Evolutionary conservation across 495 filamentous ascomycete genomes (phyloP).

Genomic region (Cercophora sp.): DNA sequence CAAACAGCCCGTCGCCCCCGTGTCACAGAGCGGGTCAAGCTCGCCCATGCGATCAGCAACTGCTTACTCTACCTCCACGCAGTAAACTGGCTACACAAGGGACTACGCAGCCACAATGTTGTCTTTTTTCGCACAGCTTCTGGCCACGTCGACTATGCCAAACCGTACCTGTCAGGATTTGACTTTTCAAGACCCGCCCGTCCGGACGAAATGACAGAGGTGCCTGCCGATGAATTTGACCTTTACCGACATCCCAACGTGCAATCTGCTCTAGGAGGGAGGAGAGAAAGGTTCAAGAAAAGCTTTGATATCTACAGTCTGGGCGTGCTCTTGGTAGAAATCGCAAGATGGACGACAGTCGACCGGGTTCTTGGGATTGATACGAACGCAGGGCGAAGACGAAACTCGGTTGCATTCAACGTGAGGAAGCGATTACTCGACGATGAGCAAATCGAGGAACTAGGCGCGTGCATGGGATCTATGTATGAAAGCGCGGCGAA

Average conservation of each 20-base stretch:
- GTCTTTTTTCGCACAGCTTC: constrained; percentile 43
- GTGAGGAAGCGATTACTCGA: constrained; percentile 27
- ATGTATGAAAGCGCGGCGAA: constrained; percentile 30
- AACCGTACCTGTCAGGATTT: constrained; percentile 50
- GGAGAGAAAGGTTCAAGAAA: constrained; percentile 40
- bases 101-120: constrained; percentile 52
- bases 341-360: constrained; percentile 50
- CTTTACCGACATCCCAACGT: constrained; percentile 48
- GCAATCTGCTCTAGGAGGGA: constrained; percentile 33
- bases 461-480: constrained; percentile 32
- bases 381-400: constrained; percentile 18
- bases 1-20: constrained; percentile 23
- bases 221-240: constrained; percentile 39
- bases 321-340: constrained; percentile 51
- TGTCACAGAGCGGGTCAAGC: constrained; percentile 33
- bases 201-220: constrained; percentile 48
- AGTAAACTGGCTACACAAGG: constrained; percentile 61
- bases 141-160: constrained; percentile 26
- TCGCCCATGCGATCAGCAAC: constrained; percentile 37
- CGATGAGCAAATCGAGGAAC: constrained; percentile 23
- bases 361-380: constrained; percentile 43
- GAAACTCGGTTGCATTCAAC: constrained; percentile 26
- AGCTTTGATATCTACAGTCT: constrained; percentile 55
- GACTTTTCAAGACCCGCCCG: constrained; percentile 52
- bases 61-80: constrained; percentile 47